Evolutionary conservation across 2,329 filamentous ascomycete species (phyloP).

Genomic region (Aureobasidium mangrovei): DNA sequence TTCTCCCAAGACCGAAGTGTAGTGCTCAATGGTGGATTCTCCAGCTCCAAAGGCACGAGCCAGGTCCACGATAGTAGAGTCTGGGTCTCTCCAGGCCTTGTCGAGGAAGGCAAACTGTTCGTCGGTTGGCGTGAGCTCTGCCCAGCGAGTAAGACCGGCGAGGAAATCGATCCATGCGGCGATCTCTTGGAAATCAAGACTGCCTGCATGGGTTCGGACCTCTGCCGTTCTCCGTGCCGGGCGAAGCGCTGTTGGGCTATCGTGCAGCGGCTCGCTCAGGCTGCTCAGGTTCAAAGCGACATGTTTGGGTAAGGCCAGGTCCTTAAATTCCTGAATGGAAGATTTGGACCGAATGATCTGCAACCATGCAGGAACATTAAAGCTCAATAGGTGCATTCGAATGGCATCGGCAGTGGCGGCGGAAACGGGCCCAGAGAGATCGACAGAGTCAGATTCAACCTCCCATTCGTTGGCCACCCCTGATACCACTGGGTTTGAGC

Average conservation of each 20-base stretch:
- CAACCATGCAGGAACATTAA: constrained; percentile 5
- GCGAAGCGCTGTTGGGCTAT: background rate
- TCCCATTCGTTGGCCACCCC: too few relatives aligned
- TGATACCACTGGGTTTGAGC: too few relatives aligned
- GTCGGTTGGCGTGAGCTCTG: background rate
- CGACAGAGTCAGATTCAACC: too few relatives aligned
- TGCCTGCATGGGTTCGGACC: background rate
- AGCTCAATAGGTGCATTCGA: background rate
- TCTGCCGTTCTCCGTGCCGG: background rate
- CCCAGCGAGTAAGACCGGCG: background rate
- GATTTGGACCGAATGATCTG: background rate
- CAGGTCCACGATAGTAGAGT: background rate
- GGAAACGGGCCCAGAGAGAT: too few relatives aligned
- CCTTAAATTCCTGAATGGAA: background rate
- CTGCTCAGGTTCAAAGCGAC: background rate
- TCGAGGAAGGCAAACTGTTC: background rate
- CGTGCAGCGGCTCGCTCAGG: background rate
- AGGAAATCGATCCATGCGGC: constrained; percentile 2
- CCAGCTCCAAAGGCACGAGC: background rate
- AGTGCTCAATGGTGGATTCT: background rate
- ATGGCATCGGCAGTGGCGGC: background rate
- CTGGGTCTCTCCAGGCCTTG: background rate
- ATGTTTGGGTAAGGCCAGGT: background rate
- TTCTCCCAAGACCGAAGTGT: background rate
- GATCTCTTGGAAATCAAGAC: background rate